Evolutionary conservation across 148 eudicot species (phyloP).

Genomic region (Polygonum maritimum): DNA sequence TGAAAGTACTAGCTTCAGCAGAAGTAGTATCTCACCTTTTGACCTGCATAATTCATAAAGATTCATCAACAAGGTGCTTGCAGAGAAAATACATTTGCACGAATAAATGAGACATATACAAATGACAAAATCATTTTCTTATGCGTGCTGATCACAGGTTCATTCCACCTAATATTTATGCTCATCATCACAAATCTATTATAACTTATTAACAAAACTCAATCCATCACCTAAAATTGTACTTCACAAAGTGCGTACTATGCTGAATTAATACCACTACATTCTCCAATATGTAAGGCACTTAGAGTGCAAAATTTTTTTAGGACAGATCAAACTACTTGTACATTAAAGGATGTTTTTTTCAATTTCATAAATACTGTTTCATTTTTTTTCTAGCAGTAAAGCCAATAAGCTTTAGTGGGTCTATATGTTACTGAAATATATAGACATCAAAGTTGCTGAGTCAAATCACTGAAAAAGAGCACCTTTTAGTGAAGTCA

Average conservation of each 20-base stretch:
- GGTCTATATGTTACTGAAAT: not conserved
- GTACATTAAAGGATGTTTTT: not conserved
- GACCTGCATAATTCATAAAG: slow-evolving; percentile 48
- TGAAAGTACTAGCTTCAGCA: slow-evolving; percentile 4
- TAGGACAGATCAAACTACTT: not conserved
- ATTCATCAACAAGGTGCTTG: not conserved
- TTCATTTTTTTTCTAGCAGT: not conserved
- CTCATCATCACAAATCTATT: not conserved
- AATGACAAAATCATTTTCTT: not conserved
- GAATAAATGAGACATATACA: not conserved
- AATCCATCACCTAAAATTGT: not conserved
- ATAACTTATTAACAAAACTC: not conserved
- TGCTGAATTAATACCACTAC: not conserved
- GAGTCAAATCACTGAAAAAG: not conserved
- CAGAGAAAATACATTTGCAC: not conserved
- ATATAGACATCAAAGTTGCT: not conserved
- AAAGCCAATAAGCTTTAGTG: not conserved
- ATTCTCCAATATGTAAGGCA: not conserved
- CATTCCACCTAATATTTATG: not conserved
- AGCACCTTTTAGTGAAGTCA: not conserved
- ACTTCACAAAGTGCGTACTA: not conserved
- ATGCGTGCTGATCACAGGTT: not conserved
- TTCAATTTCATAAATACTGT: not conserved
- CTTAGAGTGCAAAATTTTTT: not conserved
- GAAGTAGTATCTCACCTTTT: slow-evolving; percentile 47